These are phyloP conservation scores for Sporobolomyces phaffii DNA, from an alignment of 768 basidiomycete species.

Conservation along the genomic window DNA sequence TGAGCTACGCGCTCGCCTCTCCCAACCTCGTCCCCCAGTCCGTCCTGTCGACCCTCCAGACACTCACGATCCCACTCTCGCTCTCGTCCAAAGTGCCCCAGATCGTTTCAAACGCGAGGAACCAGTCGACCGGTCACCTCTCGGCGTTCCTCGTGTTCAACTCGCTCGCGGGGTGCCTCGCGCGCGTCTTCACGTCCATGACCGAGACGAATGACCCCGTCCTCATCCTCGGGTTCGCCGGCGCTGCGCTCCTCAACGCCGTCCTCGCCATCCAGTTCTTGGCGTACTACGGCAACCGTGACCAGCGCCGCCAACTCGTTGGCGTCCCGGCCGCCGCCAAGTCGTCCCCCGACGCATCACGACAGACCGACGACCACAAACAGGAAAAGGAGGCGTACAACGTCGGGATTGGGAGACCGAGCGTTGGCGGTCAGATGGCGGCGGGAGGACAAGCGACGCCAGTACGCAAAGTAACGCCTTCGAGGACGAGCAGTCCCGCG, in stretches of 20 bases:
- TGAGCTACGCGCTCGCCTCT: too few species aligned
- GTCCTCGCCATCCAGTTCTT: conserved; percentile 52
- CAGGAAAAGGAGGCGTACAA: background rate
- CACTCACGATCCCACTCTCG: conserved; percentile 81
- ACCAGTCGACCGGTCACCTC: conserved; percentile 81
- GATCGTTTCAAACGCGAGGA: conserved; percentile 70
- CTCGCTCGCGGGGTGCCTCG: conserved; percentile 81
- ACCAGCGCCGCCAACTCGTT: too few species aligned
- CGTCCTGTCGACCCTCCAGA: conserved; percentile 64
- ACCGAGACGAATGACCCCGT: conserved; percentile 79
- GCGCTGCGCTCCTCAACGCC: conserved; percentile 73
- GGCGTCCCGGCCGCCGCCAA: background rate
- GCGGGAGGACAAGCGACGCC: conserved; percentile 2
- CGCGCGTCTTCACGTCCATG: conserved; percentile 85
- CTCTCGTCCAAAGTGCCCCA: conserved; percentile 92
- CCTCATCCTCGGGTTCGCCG: conserved; percentile 72
- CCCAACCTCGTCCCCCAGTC: conserved; percentile 47
- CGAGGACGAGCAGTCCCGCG: conserved; percentile 7
- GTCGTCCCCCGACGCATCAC: background rate
- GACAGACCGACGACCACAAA: background rate
- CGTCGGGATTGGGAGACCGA: background rate
- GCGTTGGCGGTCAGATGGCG: background rate
- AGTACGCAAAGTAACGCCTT: background rate
- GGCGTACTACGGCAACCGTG: conserved; percentile 26
- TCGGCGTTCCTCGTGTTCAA: conserved; percentile 85